phyloP scores from a whole-genome alignment of 768 basidiomycete species.

The Antrodiella citrinella region DNA sequence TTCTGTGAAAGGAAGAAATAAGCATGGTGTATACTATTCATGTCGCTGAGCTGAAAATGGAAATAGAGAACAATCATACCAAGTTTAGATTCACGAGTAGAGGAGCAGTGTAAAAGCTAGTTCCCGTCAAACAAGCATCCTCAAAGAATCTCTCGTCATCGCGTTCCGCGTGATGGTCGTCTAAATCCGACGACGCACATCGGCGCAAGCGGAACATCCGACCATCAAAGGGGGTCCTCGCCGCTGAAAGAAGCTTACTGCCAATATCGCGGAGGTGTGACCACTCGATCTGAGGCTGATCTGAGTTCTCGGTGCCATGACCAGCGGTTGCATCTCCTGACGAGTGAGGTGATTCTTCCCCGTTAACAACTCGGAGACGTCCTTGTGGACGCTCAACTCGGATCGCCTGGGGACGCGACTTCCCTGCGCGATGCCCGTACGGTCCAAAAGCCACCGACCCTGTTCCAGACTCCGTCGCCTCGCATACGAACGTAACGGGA shows the following conservation, averaged over 20 bases:
- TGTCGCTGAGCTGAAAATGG: background rate
- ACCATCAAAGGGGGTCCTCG: constrained; percentile 3
- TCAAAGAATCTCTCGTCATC: constrained; percentile 22
- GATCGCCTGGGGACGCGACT: constrained; percentile 7
- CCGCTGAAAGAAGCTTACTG: background rate
- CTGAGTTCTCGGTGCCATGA: no score
- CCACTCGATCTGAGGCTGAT: constrained; percentile 3
- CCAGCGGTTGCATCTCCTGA: no score
- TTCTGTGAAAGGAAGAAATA: constrained; percentile 12
- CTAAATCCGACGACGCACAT: background rate
- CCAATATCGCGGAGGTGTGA: constrained; percentile 3
- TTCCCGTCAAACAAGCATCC: constrained; percentile 12
- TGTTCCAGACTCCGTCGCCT: constrained; percentile 14
- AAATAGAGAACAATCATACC: constrained; percentile 11
- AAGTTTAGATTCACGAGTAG: constrained; percentile 21
- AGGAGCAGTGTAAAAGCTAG: constrained; percentile 14
- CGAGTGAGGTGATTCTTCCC: no score
- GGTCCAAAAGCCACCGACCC: constrained; percentile 11
- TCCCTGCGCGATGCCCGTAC: constrained; percentile 6
- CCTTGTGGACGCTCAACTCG: background rate
- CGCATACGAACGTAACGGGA: constrained; percentile 14
- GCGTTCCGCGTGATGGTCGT: constrained; percentile 6
- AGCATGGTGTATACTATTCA: background rate
- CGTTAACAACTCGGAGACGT: background rate
- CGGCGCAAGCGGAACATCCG: constrained; percentile 2